Base-by-base conservation (phyloP, 164 flowering plant species). In the Akebia trifoliata region DNA sequence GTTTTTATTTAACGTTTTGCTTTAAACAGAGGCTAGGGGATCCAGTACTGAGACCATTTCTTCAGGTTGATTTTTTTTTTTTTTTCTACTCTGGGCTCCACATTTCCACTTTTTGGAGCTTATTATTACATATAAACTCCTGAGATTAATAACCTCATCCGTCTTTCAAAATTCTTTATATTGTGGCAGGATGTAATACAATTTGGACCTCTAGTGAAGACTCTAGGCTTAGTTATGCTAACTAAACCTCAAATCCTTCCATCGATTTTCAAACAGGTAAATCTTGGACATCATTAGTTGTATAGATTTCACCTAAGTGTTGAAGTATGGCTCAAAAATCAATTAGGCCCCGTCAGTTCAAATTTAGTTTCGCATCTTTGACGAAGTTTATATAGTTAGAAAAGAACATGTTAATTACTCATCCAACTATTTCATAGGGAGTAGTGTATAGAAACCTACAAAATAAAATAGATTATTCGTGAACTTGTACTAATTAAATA, bases 41-140 rank as follows among this genome's bases (percentile, higher is more conserved):
- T 72, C 97, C 91, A 14, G 94, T 87, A 37, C 77, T 93, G 25
- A 81, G 85, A 69, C 97, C 98, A 61, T 93, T 89, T 77, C 98
- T 93, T 60, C 97, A 89, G 96, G 98, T 91, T 14, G 51, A n/a
- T 59, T 9, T 12, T 61, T n/a, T 39, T 12, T 47, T 47, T 21
- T 43, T 17, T 4, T 3, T 2, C 3, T 48, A 3, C 29, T 25
- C 14, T 53, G 28, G 28, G 10, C 4, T 29, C 26, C 14, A 4
- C 26, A 20, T 28, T 24, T 6, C 50, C 20, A 11, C 15, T 26
- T 25, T 8, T 8, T 0, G 7, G 8, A 31, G 54, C 9, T 15
- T 18, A 30, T 17, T 18, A 17, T 31, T 7, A 4, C 17, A 22
- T 18, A 14, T 17, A 8, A 18, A 6, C 10, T 24, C 51, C 10